Percentiles rank a stretch among this genome's conserved stretches.
Evolutionary conservation across 306 rosid genomes (phyloP).

Genomic region (Sindora glabra): DNA sequence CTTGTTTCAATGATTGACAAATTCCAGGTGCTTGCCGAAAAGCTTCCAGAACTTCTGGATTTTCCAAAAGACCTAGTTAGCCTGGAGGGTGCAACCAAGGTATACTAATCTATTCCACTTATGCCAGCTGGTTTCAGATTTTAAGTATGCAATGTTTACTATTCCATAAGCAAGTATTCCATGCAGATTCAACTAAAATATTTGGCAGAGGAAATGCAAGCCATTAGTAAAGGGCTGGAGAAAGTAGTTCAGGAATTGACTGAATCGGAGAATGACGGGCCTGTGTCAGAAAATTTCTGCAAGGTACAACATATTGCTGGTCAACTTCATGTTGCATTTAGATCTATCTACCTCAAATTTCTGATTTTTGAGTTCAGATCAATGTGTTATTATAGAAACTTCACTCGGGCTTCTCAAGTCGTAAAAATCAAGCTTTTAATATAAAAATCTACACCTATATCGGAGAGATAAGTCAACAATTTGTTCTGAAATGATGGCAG

Average conservation of each 20-base stretch:
- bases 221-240: constrained; percentile 88
- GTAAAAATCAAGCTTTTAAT: constrained; percentile 1
- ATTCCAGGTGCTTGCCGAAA: constrained; percentile 77
- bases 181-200: constrained; percentile 86
- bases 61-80: constrained; percentile 60
- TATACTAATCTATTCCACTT: constrained; percentile 16
- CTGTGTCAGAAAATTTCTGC: constrained; percentile 66
- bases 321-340: background rate
- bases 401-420: background rate
- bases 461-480: too few species aligned
- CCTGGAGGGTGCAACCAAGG: constrained; percentile 89
- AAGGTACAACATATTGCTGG: constrained; percentile 41
- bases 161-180: constrained; percentile 15
- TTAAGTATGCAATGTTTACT: constrained; percentile 4
- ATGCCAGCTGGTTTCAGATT: background rate
- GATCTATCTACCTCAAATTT: background rate
- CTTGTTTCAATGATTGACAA: constrained; percentile 23
- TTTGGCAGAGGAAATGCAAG: constrained; percentile 99
- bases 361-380: background rate
- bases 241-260: constrained; percentile 88
- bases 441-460: too few species aligned
- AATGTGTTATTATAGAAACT: background rate
- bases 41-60: constrained; percentile 87
- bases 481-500: background rate
- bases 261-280: constrained; percentile 83